Percentiles rank a stretch among this genome's conserved stretches.
These are phyloP conservation scores for Hypocreales sp. DNA, from an alignment of 2,329 filamentous ascomycete species.

Conservation along the genomic window DNA sequence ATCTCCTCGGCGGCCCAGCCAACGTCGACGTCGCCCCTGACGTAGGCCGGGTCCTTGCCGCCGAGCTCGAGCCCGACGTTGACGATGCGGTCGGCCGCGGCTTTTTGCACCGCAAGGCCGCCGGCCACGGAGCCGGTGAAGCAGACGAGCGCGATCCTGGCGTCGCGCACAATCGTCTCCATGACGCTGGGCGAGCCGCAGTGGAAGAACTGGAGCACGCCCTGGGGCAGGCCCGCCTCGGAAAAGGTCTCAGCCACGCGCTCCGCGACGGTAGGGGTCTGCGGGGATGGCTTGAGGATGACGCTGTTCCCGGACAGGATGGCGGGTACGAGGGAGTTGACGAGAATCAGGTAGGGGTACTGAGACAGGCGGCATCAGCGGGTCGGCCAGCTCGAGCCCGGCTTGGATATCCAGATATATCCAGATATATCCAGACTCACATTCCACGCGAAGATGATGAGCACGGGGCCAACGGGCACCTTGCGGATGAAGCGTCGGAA, in stretches of 20 bases:
- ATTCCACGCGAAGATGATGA: conserved; percentile 94
- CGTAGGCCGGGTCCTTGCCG: conserved; percentile 88
- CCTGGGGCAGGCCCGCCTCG: conserved; percentile 65
- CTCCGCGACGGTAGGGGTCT: conserved; percentile 86
- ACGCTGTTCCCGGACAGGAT: conserved; percentile 80
- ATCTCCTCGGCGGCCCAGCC: conserved; percentile 89
- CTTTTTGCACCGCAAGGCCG: conserved; percentile 71
- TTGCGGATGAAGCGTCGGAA: conserved; percentile 87
- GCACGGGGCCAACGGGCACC: conserved; percentile 70
- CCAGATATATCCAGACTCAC: too few species aligned
- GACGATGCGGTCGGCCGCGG: conserved; percentile 70
- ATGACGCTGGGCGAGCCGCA: conserved; percentile 64
- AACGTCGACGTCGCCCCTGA: conserved; percentile 72
- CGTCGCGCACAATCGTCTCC: conserved; percentile 62
- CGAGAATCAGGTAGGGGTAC: conserved; percentile 89
- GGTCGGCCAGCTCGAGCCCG: background rate
- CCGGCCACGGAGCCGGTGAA: conserved; percentile 90
- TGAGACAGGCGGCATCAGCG: conserved; percentile 18
- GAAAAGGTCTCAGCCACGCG: conserved; percentile 62
- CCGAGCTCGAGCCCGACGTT: conserved; percentile 83
- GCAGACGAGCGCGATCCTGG: conserved; percentile 66
- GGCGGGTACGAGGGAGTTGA: conserved; percentile 89
- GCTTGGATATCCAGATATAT: too few species aligned
- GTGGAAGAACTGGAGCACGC: conserved; percentile 88
- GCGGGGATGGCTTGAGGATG: conserved; percentile 86